A percentile compares a stretch with the other conserved stretches of the same genome.
Conservation (phyloP, 192 early-diverging fungal genomes). For the Coemansia reversa region DNA sequence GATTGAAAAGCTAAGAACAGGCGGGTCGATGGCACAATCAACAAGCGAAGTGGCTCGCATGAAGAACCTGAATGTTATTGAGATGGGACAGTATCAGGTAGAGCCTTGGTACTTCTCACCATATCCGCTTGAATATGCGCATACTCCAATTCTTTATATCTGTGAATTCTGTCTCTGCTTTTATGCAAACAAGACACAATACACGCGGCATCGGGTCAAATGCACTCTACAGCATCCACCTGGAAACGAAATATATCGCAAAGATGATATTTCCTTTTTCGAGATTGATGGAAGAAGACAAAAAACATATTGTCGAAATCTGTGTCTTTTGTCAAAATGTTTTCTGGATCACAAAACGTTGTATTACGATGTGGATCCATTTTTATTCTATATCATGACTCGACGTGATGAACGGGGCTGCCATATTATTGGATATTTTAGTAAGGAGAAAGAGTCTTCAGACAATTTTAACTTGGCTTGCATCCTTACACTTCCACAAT, state of each 20-base stretch:
- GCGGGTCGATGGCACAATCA: slow-evolving; percentile 96
- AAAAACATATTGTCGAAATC: slow-evolving; percentile 89
- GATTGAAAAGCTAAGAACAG: slow-evolving; percentile 89
- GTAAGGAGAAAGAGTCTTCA: slow-evolving; percentile 96
- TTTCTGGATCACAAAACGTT: slow-evolving; percentile 99
- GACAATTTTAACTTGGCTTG: slow-evolving; percentile 99
- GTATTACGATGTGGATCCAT: slow-evolving; percentile 98
- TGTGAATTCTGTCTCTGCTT: slow-evolving; percentile 96
- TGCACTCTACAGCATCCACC: slow-evolving; percentile 94
- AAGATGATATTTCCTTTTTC: slow-evolving; percentile 90
- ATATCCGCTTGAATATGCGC: slow-evolving; percentile 85
- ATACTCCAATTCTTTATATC: slow-evolving; percentile 78
- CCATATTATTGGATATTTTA: slow-evolving; percentile 97
- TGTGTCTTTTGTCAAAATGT: slow-evolving; percentile 93
- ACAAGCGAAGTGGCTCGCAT: slow-evolving; percentile 90
- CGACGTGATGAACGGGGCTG: slow-evolving; percentile 79
- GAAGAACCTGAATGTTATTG: slow-evolving; percentile 91
- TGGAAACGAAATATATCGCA: slow-evolving; percentile 98
- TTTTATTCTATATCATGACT: slow-evolving; percentile 96
- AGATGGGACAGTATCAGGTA: slow-evolving; percentile 89
- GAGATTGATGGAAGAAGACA: slow-evolving; percentile 97
- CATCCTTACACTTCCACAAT: slow-evolving; percentile 96
- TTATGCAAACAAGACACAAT: slow-evolving; percentile 68
- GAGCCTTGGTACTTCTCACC: slow-evolving; percentile 99
- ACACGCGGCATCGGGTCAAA: slow-evolving; percentile 80